Conservation (phyloP, 2,329 filamentous ascomycete genomes). For the Diplodia sapinea region DNA sequence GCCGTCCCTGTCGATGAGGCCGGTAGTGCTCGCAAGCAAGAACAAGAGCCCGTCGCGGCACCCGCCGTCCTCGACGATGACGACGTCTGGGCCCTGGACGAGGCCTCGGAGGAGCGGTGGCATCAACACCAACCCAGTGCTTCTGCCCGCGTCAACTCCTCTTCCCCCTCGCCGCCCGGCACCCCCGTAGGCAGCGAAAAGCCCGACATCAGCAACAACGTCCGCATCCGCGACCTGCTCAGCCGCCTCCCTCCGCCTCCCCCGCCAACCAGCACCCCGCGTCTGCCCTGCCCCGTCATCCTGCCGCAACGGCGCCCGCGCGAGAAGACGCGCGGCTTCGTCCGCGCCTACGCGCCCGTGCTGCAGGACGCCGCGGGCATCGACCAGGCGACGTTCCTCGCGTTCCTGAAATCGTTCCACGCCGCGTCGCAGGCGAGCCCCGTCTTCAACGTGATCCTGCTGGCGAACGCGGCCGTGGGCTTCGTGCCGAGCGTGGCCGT, state of each 20-base stretch:
- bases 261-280: background rate
- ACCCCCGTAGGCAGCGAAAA: background rate
- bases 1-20: constrained; percentile 1
- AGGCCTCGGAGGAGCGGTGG: constrained; percentile 17
- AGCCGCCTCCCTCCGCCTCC: background rate
- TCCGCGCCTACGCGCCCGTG: constrained; percentile 60
- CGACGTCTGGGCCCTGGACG: constrained; percentile 24
- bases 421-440: constrained; percentile 43
- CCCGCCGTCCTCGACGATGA: constrained; percentile 11
- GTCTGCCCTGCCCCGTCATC: constrained; percentile 51
- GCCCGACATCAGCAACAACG: constrained; percentile 10
- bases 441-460: constrained; percentile 32
- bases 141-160: background rate
- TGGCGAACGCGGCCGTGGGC: constrained; percentile 45
- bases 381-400: constrained; percentile 55
- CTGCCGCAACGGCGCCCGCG: constrained; percentile 60
- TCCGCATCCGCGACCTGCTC: constrained; percentile 6
- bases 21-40: background rate
- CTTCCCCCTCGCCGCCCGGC: background rate
- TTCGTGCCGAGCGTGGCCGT: constrained; percentile 50
- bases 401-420: constrained; percentile 57
- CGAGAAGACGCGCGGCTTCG: constrained; percentile 56
- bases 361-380: constrained; percentile 54
- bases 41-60: background rate
- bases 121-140: background rate